A percentile compares a stretch with the other conserved stretches of the same genome.
phyloP scores from a whole-genome alignment of 768 basidiomycete genomes.

The Leccinellum luteum region DNA sequence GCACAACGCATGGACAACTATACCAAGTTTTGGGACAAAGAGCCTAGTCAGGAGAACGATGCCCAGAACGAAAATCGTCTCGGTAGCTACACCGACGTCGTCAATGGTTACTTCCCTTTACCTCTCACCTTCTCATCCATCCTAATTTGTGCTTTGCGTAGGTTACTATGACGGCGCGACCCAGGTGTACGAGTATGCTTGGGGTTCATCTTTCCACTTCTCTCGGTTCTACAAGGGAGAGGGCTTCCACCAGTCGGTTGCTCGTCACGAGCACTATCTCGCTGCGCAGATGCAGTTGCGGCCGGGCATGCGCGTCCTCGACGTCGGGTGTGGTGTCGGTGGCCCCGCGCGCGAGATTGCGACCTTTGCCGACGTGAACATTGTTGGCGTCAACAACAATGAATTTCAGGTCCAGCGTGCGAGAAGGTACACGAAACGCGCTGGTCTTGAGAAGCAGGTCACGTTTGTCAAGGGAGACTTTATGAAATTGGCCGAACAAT shows the following conservation, averaged over 20 bases:
- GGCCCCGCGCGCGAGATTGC: conserved; percentile 97
- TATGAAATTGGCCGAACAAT: conserved; percentile 89
- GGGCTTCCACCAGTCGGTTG: conserved; percentile 62
- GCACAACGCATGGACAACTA: conserved; percentile 77
- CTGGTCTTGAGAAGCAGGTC: conserved; percentile 74
- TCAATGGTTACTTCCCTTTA: conserved; percentile 66
- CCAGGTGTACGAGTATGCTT: conserved; percentile 92
- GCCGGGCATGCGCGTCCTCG: conserved; percentile 93
- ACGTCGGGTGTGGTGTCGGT: conserved; percentile 97
- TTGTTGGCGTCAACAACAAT: conserved; percentile 94
- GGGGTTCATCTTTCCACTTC: conserved; percentile 93
- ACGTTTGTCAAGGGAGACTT: conserved; percentile 92
- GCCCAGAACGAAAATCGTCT: conserved; percentile 70
- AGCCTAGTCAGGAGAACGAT: conserved; percentile 64
- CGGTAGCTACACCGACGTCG: conserved; percentile 85
- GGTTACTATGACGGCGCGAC: conserved; percentile 98
- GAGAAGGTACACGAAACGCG: conserved; percentile 71
- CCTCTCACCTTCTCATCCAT: not conserved
- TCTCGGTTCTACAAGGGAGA: conserved; percentile 96
- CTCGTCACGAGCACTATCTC: conserved; percentile 98
- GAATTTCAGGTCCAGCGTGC: conserved; percentile 93
- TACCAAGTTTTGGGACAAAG: conserved; percentile 89
- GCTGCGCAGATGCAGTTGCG: conserved; percentile 79
- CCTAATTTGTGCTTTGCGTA: conserved; percentile 22
- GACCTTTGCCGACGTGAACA: conserved; percentile 78